Evolutionary conservation across 768 basidiomycete species (phyloP), one percentile per base, ranked within the genome.

Genomic region (Megacollybia marginata): DNA sequence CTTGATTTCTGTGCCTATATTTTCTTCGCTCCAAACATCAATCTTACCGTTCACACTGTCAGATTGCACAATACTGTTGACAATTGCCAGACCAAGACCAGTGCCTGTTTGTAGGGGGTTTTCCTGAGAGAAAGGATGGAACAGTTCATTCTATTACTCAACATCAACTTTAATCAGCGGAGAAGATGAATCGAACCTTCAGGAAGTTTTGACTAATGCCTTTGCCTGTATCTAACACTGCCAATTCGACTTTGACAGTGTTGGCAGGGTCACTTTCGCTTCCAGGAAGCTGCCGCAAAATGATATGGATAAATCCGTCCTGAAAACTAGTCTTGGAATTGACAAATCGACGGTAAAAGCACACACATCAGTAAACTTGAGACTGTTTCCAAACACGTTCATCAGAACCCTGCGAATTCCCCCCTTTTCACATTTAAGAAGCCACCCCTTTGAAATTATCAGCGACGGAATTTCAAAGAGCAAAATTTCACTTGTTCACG

Each of bases 41-140:
- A 96, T 87, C 58, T 92, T 92, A 43, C 94, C 94, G 23, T 83
- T 79, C 47, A 97, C 83, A 54, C 83, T 88, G 42, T 88, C 83
- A 2, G 90, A 91, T 13, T 80, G 81, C 34, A 94, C 79, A 54
- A 96, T 96, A 56, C 86, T 91, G 69, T 88, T 92, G 61, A 96
- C 94, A 55, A 97, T 96, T 32, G 94, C 93, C 19, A 96, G 80
- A 9, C 94, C 94, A 8, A 97, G 78, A 5, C 93, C 94, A 1
- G 93, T 96, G 1, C 93, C 93, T 1, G 91, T 83, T 59, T 94
- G 92, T 5, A 95, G 64, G 1, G 93, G 92, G 56, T 95, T 94
- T 65, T 96, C 94, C 69, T 97, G 94, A 1, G 92, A 92, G 68
- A 97, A 97, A 0, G 94, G 94, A 57, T 95, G 94, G 70, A 96